Percentiles rank a stretch among this genome's conserved stretches.
Conservation (phyloP, 2,329 filamentous ascomycete species). For the Phialophora tarda region DNA sequence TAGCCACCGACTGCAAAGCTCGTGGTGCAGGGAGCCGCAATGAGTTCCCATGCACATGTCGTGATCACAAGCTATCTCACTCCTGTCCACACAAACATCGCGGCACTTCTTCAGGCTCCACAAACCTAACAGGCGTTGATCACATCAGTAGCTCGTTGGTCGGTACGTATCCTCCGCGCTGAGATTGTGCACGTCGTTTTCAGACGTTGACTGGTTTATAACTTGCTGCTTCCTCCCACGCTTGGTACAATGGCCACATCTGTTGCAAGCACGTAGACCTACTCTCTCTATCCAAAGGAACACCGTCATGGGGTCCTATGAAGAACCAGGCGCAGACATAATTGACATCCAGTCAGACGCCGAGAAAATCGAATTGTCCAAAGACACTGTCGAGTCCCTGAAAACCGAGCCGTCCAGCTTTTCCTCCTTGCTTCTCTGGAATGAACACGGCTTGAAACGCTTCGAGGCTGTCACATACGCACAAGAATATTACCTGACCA, state of each 20-base stretch:
- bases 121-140: not conserved
- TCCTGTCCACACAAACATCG: not conserved
- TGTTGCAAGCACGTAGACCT: not conserved
- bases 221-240: not conserved
- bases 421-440: constrained; percentile 81
- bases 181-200: not conserved
- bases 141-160: not conserved
- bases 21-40: not conserved
- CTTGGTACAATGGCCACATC: not conserved
- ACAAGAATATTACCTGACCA: constrained; percentile 93
- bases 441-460: constrained; percentile 74
- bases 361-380: constrained; percentile 72
- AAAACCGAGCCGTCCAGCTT: constrained; percentile 67
- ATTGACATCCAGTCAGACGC: constrained; percentile 77
- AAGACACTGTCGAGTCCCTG: constrained; percentile 67
- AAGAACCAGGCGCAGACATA: constrained; percentile 3
- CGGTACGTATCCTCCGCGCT: not conserved
- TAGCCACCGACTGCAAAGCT: not conserved
- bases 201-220: not conserved
- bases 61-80: not conserved
- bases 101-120: not conserved
- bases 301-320: not conserved
- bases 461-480: constrained; percentile 91
- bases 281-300: not conserved
- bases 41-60: not conserved